These are phyloP conservation scores for Ganoderma boninense DNA, from an alignment of 1,284 basidiomycete species.

Conservation along the genomic window DNA sequence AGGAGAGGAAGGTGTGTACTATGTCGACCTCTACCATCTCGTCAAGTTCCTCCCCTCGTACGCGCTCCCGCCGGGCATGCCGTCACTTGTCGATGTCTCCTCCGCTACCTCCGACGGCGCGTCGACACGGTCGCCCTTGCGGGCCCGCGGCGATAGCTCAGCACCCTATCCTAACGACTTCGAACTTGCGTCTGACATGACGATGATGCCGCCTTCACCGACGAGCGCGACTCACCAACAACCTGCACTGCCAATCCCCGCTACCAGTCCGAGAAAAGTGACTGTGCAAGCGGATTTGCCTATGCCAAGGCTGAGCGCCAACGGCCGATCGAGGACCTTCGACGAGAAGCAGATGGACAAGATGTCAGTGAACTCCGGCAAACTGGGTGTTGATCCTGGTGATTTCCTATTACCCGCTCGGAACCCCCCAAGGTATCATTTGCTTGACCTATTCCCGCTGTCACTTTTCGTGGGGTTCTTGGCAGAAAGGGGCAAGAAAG, in stretches of 20 bases:
- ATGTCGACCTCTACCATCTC: slow-evolving; percentile 68
- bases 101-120: slow-evolving; percentile 26
- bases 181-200: slow-evolving; percentile 8
- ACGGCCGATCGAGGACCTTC: slow-evolving; percentile 17
- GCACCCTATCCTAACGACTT: slow-evolving; percentile 12
- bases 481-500: slow-evolving; percentile 53
- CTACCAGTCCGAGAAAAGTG: slow-evolving; percentile 33
- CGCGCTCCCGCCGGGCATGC: slow-evolving; percentile 62
- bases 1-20: slow-evolving; percentile 63
- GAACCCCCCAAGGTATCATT: slow-evolving; percentile 67
- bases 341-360: slow-evolving; percentile 30
- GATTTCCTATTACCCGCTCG: slow-evolving; percentile 62
- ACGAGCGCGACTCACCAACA: slow-evolving; percentile 6
- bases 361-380: slow-evolving; percentile 27
- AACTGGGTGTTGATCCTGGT: slow-evolving; percentile 41
- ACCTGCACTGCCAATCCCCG: slow-evolving; percentile 46
- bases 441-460: slow-evolving; percentile 76
- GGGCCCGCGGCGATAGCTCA: slow-evolving; percentile 22
- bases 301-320: slow-evolving; percentile 15
- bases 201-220: slow-evolving; percentile 14
- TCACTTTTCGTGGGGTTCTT: slow-evolving; percentile 62
- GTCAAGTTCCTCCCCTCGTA: slow-evolving; percentile 77
- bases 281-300: slow-evolving; percentile 30
- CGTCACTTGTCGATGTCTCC: slow-evolving; percentile 50
- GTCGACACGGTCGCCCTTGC: slow-evolving; percentile 26